phyloP scores from a whole-genome alignment of 1,284 basidiomycete genomes.

The Kwoniella shivajii region DNA sequence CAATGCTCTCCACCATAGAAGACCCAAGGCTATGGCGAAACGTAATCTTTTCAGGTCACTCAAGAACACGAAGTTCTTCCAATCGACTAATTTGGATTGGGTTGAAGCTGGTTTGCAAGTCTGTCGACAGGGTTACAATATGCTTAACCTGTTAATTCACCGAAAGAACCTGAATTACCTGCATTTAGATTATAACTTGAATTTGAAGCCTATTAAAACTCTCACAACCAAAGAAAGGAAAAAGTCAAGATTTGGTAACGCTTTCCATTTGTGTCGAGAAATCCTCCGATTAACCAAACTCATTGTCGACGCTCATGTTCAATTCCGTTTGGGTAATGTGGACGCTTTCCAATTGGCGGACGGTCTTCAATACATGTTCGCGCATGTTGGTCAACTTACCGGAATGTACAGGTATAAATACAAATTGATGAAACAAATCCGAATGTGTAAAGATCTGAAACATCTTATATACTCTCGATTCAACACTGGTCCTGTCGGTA shows the following conservation, averaged over 20 bases:
- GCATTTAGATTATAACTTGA: conserved; percentile 59
- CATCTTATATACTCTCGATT: conserved; percentile 78
- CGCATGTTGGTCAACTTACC: conserved; percentile 94
- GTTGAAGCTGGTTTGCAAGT: conserved; percentile 99
- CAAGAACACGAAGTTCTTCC: conserved; percentile 99
- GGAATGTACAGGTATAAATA: conserved; percentile 91
- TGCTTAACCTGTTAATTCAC: conserved; percentile 98
- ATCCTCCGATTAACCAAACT: conserved; percentile 96
- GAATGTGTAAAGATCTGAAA: conserved; percentile 99
- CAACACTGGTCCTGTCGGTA: conserved; percentile 99
- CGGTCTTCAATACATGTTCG: conserved; percentile 96
- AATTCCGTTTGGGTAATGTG: conserved; percentile 97
- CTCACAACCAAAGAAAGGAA: conserved; percentile 99
- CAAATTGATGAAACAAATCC: conserved; percentile 99
- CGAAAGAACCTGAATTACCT: conserved; percentile 97
- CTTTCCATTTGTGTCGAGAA: conserved; percentile 95
- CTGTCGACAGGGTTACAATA: conserved; percentile 98
- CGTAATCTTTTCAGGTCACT: conserved; percentile 95
- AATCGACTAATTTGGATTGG: conserved; percentile 97
- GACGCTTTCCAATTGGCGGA: conserved; percentile 99
- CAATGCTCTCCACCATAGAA: conserved; percentile 85
- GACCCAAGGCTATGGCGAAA: conserved; percentile 96
- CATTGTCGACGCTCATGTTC: conserved; percentile 97
- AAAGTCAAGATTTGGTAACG: conserved; percentile 99
- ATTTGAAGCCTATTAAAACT: conserved; percentile 91